These are phyloP conservation scores for Steccherinum ochraceum DNA, from an alignment of 768 basidiomycete species.

Conservation along the genomic window DNA sequence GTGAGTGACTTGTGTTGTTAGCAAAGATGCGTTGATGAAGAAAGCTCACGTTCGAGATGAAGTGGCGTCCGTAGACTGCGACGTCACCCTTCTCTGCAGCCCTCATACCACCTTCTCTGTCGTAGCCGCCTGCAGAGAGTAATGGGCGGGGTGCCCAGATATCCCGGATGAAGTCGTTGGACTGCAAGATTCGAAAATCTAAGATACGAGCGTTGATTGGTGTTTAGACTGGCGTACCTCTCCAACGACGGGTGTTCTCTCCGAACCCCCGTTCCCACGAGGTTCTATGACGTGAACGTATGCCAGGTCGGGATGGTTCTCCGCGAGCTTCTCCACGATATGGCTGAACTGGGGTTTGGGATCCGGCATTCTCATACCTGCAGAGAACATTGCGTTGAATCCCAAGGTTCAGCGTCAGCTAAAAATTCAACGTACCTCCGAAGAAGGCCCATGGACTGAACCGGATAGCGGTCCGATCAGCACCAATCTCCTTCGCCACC, in stretches of 20 bases:
- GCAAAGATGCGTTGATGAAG: not conserved
- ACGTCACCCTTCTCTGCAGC: constrained; percentile 19
- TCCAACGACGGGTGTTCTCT: constrained; percentile 1
- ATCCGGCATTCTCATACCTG: constrained; percentile 44
- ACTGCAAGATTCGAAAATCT: constrained; percentile 3
- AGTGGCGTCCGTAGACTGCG: constrained; percentile 21
- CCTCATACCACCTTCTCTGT: constrained; percentile 13
- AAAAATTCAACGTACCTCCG: constrained; percentile 6
- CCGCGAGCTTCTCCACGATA: constrained; percentile 34
- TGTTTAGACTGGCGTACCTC: constrained; percentile 10
- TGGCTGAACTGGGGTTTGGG: constrained; percentile 50
- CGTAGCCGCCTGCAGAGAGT: constrained; percentile 20
- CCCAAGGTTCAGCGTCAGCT: not conserved
- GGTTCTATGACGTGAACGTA: constrained; percentile 33
- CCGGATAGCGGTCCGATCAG: constrained; percentile 31
- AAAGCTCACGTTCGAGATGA: constrained; percentile 24
- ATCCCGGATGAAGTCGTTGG: constrained; percentile 16
- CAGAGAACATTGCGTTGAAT: not conserved
- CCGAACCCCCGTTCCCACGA: constrained; percentile 1
- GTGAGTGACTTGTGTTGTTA: not conserved
- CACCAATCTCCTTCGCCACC: constrained; percentile 31
- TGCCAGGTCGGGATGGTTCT: constrained; percentile 33
- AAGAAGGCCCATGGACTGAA: constrained; percentile 27
- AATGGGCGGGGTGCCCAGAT: constrained; percentile 18
- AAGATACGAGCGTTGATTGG: not conserved